A percentile compares a stretch with the other conserved stretches of the same genome.
These are phyloP conservation scores for Gamarada debralockiae DNA, from an alignment of 495 filamentous ascomycete genomes.

Conservation along the genomic window DNA sequence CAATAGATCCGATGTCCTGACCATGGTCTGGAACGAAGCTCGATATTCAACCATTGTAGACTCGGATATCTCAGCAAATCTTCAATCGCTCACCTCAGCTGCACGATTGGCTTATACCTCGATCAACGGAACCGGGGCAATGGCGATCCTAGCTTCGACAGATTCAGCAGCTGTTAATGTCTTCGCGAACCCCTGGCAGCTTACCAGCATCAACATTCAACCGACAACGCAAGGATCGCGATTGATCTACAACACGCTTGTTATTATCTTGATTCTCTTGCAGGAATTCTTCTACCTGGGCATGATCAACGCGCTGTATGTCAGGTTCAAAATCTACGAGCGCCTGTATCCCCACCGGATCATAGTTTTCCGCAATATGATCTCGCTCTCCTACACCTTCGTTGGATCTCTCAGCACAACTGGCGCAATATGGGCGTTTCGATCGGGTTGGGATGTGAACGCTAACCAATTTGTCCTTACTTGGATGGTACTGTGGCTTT, in stretches of 20 bases:
- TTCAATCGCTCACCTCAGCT: constrained; percentile 28
- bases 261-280: constrained; percentile 43
- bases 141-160: constrained; percentile 21
- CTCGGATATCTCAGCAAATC: constrained; percentile 22
- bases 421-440: constrained; percentile 48
- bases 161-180: constrained; percentile 28
- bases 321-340: constrained; percentile 38
- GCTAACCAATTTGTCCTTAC: constrained; percentile 39
- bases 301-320: constrained; percentile 36
- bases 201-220: constrained; percentile 36
- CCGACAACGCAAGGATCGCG: constrained; percentile 44
- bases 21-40: constrained; percentile 46
- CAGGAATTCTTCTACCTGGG: constrained; percentile 51
- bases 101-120: constrained; percentile 33
- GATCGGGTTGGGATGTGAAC: constrained; percentile 38
- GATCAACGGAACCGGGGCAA: constrained; percentile 24
- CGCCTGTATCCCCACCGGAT: constrained; percentile 32
- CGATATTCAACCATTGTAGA: constrained; percentile 41
- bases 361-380: constrained; percentile 33
- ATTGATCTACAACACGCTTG: constrained; percentile 45
- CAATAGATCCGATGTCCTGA: constrained; percentile 33
- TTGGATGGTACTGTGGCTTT: constrained; percentile 48
- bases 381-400: constrained; percentile 38
- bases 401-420: constrained; percentile 38
- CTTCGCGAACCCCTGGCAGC: constrained; percentile 37